phyloP scores from a whole-genome alignment of 352 stramenopile genomes.

The Globisporangium abappressorium region DNA sequence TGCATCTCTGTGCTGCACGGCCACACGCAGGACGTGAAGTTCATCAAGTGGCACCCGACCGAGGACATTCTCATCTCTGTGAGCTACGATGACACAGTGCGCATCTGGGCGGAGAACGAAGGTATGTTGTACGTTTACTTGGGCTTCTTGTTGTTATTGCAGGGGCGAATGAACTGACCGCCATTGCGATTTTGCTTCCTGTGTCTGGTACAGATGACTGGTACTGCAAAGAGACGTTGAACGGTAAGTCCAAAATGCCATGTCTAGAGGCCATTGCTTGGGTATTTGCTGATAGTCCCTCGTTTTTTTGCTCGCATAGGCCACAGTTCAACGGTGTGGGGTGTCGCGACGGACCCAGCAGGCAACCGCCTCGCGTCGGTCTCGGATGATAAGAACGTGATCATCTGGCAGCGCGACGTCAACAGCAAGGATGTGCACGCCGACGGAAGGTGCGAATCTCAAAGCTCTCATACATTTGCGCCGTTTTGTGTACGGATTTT shows the following conservation, averaged over 20 bases:
- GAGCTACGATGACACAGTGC: slow-evolving; percentile 97
- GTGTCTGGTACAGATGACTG: slow-evolving; percentile 84
- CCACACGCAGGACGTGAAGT: slow-evolving; percentile 97
- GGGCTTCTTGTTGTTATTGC: background rate
- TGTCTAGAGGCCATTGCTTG: too few species aligned
- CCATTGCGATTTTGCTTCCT: background rate
- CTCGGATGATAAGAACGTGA: slow-evolving; percentile 91
- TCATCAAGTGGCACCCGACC: slow-evolving; percentile 90
- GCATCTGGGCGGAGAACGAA: slow-evolving; percentile 94
- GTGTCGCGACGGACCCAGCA: slow-evolving; percentile 72
- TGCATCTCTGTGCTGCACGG: slow-evolving; percentile 96
- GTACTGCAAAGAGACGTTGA: slow-evolving; percentile 93
- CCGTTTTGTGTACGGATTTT: background rate
- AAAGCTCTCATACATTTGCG: too few species aligned
- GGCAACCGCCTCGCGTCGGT: slow-evolving; percentile 84
- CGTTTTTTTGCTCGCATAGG: slow-evolving; percentile 17
- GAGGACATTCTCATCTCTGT: slow-evolving; percentile 83
- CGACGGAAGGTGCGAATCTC: slow-evolving; percentile 36
- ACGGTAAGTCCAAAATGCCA: slow-evolving; percentile 27
- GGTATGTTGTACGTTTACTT: slow-evolving; percentile 14
- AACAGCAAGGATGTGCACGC: slow-evolving; percentile 47
- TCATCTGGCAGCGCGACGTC: slow-evolving; percentile 89
- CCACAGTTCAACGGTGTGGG: slow-evolving; percentile 95
- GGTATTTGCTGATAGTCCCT: too few species aligned
- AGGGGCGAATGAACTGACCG: background rate